These are phyloP conservation scores for Backusella tarrabulga DNA, from an alignment of 192 early-diverging fungal genomes.

Conservation along the genomic window DNA sequence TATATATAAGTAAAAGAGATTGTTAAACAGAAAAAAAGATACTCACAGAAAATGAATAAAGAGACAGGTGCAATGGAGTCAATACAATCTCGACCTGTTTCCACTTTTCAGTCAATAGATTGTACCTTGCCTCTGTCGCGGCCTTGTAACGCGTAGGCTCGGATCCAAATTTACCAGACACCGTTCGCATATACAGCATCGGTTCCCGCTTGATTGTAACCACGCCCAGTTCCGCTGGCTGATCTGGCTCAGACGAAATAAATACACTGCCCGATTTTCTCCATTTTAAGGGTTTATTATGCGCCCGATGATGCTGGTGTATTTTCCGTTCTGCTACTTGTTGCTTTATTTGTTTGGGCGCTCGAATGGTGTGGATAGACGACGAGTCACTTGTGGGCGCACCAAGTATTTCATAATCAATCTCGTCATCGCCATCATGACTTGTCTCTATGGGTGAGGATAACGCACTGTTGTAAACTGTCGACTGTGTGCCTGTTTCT, in stretches of 20 bases:
- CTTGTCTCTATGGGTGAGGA: background rate
- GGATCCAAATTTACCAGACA: background rate
- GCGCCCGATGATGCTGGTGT: background rate
- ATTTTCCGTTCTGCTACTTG: background rate
- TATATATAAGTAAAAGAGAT: no score
- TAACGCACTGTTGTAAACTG: background rate
- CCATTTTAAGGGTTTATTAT: conserved; percentile 11
- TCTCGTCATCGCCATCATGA: background rate
- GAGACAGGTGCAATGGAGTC: background rate
- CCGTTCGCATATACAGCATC: background rate
- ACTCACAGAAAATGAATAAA: conserved; percentile 16
- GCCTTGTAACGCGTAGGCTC: conserved; percentile 16
- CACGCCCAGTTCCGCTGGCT: no score
- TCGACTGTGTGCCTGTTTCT: background rate
- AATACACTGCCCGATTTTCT: conserved; percentile 17
- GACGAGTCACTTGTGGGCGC: no score
- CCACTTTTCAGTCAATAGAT: conserved; percentile 12
- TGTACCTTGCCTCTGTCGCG: background rate
- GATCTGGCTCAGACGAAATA: background rate
- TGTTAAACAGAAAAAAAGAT: background rate
- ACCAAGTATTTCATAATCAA: background rate
- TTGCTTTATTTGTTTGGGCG: background rate
- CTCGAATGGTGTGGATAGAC: background rate
- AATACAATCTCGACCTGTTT: conserved; percentile 12
- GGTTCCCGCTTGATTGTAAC: background rate